Base-by-base conservation (phyloP, 164 flowering plant species). In the Tetrastigma voinierianum region DNA sequence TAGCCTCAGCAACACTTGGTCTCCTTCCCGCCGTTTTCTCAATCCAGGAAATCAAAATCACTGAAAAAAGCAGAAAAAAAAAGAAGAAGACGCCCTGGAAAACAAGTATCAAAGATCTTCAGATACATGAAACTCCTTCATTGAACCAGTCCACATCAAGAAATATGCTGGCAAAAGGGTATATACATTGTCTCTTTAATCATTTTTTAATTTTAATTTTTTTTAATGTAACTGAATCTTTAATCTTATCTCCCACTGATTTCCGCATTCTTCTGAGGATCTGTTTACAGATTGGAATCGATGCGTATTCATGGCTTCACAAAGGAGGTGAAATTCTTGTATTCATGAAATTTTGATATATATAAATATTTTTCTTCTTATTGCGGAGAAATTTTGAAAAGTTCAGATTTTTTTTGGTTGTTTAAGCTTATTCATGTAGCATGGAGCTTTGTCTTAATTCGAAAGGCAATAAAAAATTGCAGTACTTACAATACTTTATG, bases 261-360 rank as follows among this genome's bases (percentile, higher is more conserved):
- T 23, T 40, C 12, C 10, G 20, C 1, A 55, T 46, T 23, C 4
- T 14, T 10, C 16, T n/a, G 15, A 49, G 3, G 5, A 0, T 55
- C 65, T 63, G 9, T 53, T 63, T 69, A 10, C 77, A 91, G 97
- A 94, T 92, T 57, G 97, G 97, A 10, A 86, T 92, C 47, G 97
- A 92, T 72, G 97, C 92, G 1, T 90, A 92, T 77, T 85, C 93
- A 21, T 92, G 97, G 97, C 90, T 92, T 60, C 92, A 92, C 79
- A 92, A 90, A 81, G 97, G 97, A 75, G 97, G 97, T 92, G 32
- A 44, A 70, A 25, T n/a, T 32, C 11, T 58, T 12, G 1, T 11
- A 3, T 24, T 11, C 32, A 8, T 24, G 23, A 56, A 2, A 18
- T 59, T 55, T 60, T 13, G 1, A 47, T 43, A 40, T 53, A 3